phyloP scores from a whole-genome alignment of 2,329 filamentous ascomycete species.

The Penicillium sp. region DNA sequence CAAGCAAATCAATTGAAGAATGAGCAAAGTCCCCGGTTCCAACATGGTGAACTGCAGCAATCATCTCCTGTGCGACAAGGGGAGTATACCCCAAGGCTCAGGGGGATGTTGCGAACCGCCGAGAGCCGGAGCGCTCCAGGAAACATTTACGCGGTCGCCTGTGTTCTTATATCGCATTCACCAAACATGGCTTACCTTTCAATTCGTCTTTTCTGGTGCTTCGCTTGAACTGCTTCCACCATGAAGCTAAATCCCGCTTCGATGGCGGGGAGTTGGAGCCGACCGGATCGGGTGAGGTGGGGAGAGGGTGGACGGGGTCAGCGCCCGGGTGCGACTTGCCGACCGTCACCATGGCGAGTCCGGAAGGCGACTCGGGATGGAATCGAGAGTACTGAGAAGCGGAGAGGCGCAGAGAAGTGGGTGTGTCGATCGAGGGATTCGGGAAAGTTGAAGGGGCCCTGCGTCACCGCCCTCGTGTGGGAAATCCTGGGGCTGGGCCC shows the following conservation, averaged over 20 bases:
- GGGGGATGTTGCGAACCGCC: neutral
- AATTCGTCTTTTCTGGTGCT: slow-evolving; percentile 62
- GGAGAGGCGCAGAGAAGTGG: slow-evolving; percentile 3
- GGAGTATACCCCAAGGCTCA: neutral
- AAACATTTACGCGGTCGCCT: neutral
- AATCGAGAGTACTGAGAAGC: neutral
- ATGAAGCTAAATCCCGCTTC: slow-evolving; percentile 85
- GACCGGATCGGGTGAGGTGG: slow-evolving; percentile 47
- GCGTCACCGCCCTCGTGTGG: slow-evolving; percentile 33
- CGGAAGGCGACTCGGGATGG: slow-evolving; percentile 5
- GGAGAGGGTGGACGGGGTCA: slow-evolving; percentile 36
- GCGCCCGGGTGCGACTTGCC: slow-evolving; percentile 38
- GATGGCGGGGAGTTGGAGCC: slow-evolving; percentile 68
- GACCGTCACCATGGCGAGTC: slow-evolving; percentile 36
- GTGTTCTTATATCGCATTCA: neutral
- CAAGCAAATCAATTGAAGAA: neutral
- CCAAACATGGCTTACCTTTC: slow-evolving; percentile 52
- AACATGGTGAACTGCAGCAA: neutral
- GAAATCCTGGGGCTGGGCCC: slow-evolving; percentile 35
- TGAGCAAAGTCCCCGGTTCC: neutral
- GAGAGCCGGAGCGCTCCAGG: neutral
- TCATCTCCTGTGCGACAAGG: slow-evolving; percentile 2
- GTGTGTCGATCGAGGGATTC: slow-evolving; percentile 18
- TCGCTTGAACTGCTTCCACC: slow-evolving; percentile 96
- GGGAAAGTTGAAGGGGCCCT: slow-evolving; percentile 18